These are phyloP conservation scores for Striga hermonthica DNA, from an alignment of 305 asterid genomes.

Conservation along the genomic window DNA sequence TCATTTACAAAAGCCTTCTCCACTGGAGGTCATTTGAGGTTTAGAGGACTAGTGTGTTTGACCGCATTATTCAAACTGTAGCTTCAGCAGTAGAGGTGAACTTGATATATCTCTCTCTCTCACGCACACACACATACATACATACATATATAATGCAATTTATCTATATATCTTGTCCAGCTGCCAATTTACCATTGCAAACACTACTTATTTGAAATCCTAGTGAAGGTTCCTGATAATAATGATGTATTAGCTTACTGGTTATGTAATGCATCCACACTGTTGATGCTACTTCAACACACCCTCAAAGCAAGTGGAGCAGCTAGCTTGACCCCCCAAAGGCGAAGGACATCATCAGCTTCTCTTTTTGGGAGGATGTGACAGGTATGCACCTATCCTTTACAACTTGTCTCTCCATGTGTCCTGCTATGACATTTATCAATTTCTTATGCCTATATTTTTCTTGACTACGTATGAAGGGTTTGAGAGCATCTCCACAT, in stretches of 20 bases:
- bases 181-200: slow-evolving; percentile 22
- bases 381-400: slow-evolving; percentile 54
- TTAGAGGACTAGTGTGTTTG: slow-evolving; percentile 93
- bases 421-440: slow-evolving; percentile 23
- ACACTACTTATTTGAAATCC: slow-evolving; percentile 29
- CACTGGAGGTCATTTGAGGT: slow-evolving; percentile 99
- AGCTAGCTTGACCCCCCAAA: slow-evolving; percentile 92
- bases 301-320: slow-evolving; percentile 98
- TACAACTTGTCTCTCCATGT: slow-evolving; percentile 28
- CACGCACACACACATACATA: too few species aligned
- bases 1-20: slow-evolving; percentile 93
- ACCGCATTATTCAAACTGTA: slow-evolving; percentile 80
- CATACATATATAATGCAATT: too few species aligned
- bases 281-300: slow-evolving; percentile 95
- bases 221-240: slow-evolving; percentile 71
- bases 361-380: slow-evolving; percentile 99
- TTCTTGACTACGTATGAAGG: slow-evolving; percentile 47
- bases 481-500: slow-evolving; percentile 91
- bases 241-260: slow-evolving; percentile 88
- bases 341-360: slow-evolving; percentile 93
- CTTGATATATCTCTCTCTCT: too few species aligned
- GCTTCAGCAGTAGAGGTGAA: slow-evolving; percentile 87
- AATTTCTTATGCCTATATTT: slow-evolving; percentile 27
- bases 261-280: slow-evolving; percentile 88
- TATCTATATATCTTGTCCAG: too few species aligned